Evolutionary conservation across 1,284 basidiomycete species (phyloP).

Genomic region (Ustilago bromivora): DNA sequence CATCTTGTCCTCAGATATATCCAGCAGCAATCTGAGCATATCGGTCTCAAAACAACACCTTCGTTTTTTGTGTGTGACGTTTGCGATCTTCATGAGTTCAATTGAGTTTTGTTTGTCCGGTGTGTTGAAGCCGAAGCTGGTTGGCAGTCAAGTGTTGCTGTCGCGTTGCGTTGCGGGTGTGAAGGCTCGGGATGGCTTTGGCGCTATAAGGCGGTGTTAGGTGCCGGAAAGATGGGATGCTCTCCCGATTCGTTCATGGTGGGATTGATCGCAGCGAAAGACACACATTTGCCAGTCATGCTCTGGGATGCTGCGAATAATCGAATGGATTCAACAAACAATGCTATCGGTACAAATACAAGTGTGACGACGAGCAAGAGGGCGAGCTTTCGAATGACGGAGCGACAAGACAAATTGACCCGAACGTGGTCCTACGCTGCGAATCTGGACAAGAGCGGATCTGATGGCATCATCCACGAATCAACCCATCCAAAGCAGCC

Average conservation of each 20-base stretch:
- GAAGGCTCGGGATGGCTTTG: no score
- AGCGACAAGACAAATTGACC: not conserved
- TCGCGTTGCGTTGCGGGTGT: no score
- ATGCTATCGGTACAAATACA: constrained; percentile 14
- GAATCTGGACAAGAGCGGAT: no score
- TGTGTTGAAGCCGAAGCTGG: not conserved
- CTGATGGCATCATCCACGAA: constrained; percentile 46
- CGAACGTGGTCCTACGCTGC: no score
- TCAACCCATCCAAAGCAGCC: constrained; percentile 64
- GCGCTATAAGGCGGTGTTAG: not conserved
- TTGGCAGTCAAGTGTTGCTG: not conserved
- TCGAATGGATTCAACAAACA: not conserved
- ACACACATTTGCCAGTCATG: not conserved
- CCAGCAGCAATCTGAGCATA: constrained; percentile 61
- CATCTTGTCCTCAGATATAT: constrained; percentile 54
- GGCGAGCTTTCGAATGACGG: not conserved
- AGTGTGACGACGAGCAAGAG: constrained; percentile 1
- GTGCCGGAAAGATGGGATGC: not conserved
- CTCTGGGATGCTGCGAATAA: not conserved
- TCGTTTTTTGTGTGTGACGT: not conserved
- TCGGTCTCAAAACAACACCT: constrained; percentile 40
- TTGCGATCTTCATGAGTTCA: constrained; percentile 7
- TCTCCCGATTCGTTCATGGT: constrained; percentile 1
- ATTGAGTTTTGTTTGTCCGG: not conserved
- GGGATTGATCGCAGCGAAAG: not conserved